Base-by-base conservation (phyloP, 2,329 filamentous ascomycete genomes). In the Neocatenulostroma microsporum region DNA sequence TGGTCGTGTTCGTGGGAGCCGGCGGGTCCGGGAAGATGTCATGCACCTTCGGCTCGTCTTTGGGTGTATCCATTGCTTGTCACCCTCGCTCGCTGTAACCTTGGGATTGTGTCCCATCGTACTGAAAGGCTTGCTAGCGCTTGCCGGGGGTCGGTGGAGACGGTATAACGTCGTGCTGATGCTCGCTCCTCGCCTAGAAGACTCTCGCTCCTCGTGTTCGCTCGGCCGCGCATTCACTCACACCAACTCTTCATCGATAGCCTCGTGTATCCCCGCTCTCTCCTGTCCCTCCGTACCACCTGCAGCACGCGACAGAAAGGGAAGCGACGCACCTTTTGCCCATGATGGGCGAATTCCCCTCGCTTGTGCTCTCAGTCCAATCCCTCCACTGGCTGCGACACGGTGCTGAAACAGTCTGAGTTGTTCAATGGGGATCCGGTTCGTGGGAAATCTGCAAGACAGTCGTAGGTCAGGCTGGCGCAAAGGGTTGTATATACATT, bases 291-390 rank as follows among this genome's bases (percentile, higher is more conserved):
- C 34, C 27, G n/a, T n/a, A 15, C n/a, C 27, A 21, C 34, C 20
- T 37, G 25, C 34, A 17, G 23, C 13, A 21, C 24, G 13, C 29
- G 12, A 32, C 21, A 34, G 33, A 43, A 39, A 29, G 13, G 27
- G 37, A 41, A 34, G 41, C 11, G 9, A 34, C 31, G 15, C 20
- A 53, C 51, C 51, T 54, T 41, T 54, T 54, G 42, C 51, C 51
- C 51, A 54, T 54, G 41, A 27, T 44, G 45, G 42, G 44, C 45
- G 39, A n/a, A 42, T 30, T 24, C 17, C 30, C 20, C 19, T 20
- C 30, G 15, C 28, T 8, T 30, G 28, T n/a, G n/a, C n/a, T n/a
- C n/a, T n/a, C n/a, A n/a, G n/a, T n/a, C n/a, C n/a, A n/a, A n/a
- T n/a, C n/a, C n/a, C n/a, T n/a, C n/a, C n/a, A n/a, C n/a, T n/a